phyloP scores from a whole-genome alignment of 805 yeast genomes.

The Ogataea degrootiae region DNA sequence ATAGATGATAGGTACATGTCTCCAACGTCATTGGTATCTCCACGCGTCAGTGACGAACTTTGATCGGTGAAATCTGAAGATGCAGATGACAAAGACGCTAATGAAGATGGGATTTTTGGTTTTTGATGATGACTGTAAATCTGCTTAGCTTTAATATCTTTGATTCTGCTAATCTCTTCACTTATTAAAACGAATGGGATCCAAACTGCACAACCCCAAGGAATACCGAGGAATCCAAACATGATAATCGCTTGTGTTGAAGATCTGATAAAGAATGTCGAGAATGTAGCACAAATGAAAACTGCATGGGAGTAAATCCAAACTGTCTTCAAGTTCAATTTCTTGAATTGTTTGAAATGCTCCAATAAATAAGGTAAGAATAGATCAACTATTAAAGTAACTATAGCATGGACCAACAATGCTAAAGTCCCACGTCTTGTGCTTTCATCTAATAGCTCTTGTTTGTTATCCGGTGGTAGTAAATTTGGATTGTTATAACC shows the following conservation, averaged over 20 bases:
- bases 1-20: conserved; percentile 16
- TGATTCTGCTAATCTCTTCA: conserved; percentile 50
- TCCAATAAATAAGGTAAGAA: conserved; percentile 40
- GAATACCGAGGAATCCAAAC: conserved; percentile 50
- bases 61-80: too few species aligned
- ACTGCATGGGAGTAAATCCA: conserved; percentile 50
- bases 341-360: conserved; percentile 3
- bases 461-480: conserved; percentile 35
- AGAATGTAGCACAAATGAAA: conserved; percentile 43
- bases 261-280: conserved; percentile 40
- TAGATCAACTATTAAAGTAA: conserved; percentile 40
- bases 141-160: conserved; percentile 37
- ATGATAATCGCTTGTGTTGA: conserved; percentile 41
- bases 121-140: conserved; percentile 17
- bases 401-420: conserved; percentile 43
- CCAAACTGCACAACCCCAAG: conserved; percentile 68
- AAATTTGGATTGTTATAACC: conserved; percentile 35
- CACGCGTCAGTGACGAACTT: too few species aligned
- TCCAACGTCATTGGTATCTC: background rate
- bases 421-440: conserved; percentile 52
- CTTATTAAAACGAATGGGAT: conserved; percentile 61
- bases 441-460: conserved; percentile 37
- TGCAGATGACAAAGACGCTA: too few species aligned
- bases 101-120: background rate
- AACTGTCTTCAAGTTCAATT: conserved; percentile 30